Evolutionary conservation across 2,329 filamentous ascomycete species (phyloP).

Genomic region (Penicillium aurantiogriseum): DNA sequence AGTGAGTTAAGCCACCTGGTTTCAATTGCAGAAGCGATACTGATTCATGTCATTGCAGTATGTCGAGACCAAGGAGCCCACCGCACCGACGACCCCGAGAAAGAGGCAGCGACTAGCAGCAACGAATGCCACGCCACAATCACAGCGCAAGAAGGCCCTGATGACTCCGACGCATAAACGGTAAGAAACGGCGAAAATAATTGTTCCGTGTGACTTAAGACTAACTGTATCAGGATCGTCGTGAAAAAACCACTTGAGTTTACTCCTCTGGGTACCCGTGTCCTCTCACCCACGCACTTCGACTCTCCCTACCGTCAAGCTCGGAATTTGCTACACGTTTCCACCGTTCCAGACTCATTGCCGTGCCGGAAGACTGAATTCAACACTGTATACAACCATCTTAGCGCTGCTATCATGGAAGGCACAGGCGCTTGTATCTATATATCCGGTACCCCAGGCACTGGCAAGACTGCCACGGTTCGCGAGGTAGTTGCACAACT

Average conservation of each 20-base stretch:
- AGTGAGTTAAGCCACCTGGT: constrained; percentile 27
- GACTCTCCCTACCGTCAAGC: constrained; percentile 88
- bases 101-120: constrained; percentile 56
- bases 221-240: constrained; percentile 51
- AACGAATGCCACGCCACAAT: constrained; percentile 44
- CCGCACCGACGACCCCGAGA: constrained; percentile 51
- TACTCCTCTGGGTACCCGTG: constrained; percentile 86
- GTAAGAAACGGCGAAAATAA: constrained; percentile 27
- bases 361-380: constrained; percentile 94
- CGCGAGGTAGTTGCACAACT: constrained; percentile 89
- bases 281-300: constrained; percentile 71
- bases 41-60: constrained; percentile 30
- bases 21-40: background rate
- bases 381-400: constrained; percentile 83
- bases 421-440: constrained; percentile 96
- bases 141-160: constrained; percentile 46
- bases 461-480: constrained; percentile 95
- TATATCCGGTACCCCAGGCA: constrained; percentile 97
- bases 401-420: constrained; percentile 90
- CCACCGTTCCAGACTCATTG: constrained; percentile 82
- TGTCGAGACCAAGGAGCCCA: constrained; percentile 38
- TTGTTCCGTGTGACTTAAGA: constrained; percentile 16
- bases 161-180: constrained; percentile 65
- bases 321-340: constrained; percentile 84
- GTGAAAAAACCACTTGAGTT: constrained; percentile 91